A percentile compares a stretch with the other conserved stretches of the same genome.
Evolutionary conservation across 2,329 filamentous ascomycete genomes (phyloP).

Genomic region (Arthrobotrys pseudoclavata): DNA sequence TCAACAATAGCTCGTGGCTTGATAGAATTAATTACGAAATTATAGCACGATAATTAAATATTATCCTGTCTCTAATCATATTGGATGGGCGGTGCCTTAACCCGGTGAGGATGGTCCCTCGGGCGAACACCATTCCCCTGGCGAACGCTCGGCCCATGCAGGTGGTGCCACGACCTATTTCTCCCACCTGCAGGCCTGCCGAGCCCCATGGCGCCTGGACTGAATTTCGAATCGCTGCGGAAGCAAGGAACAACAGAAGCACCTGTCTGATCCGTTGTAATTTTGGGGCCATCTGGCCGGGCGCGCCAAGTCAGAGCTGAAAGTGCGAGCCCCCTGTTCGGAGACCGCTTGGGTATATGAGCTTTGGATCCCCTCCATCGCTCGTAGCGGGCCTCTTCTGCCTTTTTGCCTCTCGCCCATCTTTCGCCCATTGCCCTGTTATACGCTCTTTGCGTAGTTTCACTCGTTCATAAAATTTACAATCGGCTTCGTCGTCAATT

Average conservation of each 20-base stretch:
- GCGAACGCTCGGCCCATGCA: conserved; percentile 36
- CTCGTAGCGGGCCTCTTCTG: conserved; percentile 34
- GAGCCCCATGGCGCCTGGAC: conserved; percentile 51
- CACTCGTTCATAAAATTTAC: conserved; percentile 54
- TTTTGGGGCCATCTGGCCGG: conserved; percentile 44
- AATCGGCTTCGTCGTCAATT: conserved; percentile 42
- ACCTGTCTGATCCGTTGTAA: conserved; percentile 59
- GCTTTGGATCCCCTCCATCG: conserved; percentile 39
- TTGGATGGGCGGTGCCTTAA: conserved; percentile 28
- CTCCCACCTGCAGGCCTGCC: conserved; percentile 40
- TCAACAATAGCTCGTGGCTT: conserved; percentile 28
- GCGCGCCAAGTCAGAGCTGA: conserved; percentile 57
- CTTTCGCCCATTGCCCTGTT: conserved; percentile 54
- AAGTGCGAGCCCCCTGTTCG: conserved; percentile 27
- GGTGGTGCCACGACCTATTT: conserved; percentile 57
- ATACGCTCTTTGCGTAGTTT: conserved; percentile 60
- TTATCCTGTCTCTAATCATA: background rate
- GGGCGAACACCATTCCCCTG: conserved; percentile 37
- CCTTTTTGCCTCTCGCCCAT: conserved; percentile 50
- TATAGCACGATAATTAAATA: conserved; percentile 28
- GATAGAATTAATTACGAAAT: conserved; percentile 43
- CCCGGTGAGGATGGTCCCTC: conserved; percentile 43
- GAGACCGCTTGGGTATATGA: conserved; percentile 46
- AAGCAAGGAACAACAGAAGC: conserved; percentile 54
- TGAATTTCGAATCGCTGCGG: conserved; percentile 43